phyloP scores from a whole-genome alignment of 352 stramenopile genomes.

The Phytophthora meadii region DNA sequence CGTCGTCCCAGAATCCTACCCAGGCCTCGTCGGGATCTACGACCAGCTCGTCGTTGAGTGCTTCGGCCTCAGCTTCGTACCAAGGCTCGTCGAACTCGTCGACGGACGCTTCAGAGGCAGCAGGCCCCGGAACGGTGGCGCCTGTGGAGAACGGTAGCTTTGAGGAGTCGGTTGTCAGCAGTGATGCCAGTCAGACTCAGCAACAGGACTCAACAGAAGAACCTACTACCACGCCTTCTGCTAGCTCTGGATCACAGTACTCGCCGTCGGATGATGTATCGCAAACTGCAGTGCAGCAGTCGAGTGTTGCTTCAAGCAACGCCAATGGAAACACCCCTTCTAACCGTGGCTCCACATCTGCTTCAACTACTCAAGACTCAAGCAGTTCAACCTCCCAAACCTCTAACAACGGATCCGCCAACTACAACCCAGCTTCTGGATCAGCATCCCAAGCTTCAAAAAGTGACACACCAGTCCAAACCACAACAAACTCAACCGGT shows the following conservation, averaged over 20 bases:
- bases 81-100: conserved; percentile 16
- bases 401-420: no score
- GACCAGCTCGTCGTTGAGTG: conserved; percentile 1
- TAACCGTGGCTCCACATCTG: no score
- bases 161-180: conserved; percentile 17
- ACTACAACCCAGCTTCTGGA: no score
- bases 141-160: conserved; percentile 20
- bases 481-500: no score
- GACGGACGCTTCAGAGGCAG: conserved; percentile 1
- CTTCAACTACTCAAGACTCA: no score
- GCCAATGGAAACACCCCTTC: not conserved
- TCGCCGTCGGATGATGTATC: conserved; percentile 12
- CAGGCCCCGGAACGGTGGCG: conserved; percentile 13
- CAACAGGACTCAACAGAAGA: conserved; percentile 14
- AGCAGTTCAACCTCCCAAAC: no score
- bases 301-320: conserved; percentile 24
- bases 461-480: no score
- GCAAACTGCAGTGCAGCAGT: conserved; percentile 20
- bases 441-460: no score
- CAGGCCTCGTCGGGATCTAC: conserved; percentile 13
- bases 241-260: conserved; percentile 7
- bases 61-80: conserved; percentile 6
- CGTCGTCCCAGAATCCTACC: conserved; percentile 8
- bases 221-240: conserved; percentile 3
- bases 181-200: conserved; percentile 4